Percentiles rank a stretch among this genome's conserved stretches.
These are phyloP conservation scores for Pythium periplocum DNA, from an alignment of 352 stramenopile species.

Conservation along the genomic window DNA sequence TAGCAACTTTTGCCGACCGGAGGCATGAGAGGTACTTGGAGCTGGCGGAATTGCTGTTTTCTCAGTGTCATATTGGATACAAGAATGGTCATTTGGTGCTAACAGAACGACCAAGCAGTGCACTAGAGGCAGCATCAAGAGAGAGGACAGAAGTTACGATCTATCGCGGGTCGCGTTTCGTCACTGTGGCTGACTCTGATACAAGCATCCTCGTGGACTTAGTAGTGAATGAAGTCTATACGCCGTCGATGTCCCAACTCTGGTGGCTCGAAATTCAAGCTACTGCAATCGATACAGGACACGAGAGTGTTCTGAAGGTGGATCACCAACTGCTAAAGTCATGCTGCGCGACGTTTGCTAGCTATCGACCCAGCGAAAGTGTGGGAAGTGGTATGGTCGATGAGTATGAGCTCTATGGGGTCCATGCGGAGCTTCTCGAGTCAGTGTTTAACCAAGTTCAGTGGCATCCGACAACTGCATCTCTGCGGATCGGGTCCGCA, in stretches of 20 bases:
- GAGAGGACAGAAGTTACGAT: constrained; percentile 24
- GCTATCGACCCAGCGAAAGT: constrained; percentile 49
- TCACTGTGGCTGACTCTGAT: constrained; percentile 11
- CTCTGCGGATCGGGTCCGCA: neutral
- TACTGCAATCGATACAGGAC: constrained; percentile 15
- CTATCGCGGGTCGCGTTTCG: constrained; percentile 43
- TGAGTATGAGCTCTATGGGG: constrained; percentile 31
- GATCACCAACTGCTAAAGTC: constrained; percentile 32
- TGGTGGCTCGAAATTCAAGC: constrained; percentile 66
- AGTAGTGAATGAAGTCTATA: constrained; percentile 48
- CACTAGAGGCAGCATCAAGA: neutral
- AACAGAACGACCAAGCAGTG: constrained; percentile 21
- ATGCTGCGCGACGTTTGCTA: constrained; percentile 32
- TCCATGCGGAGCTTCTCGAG: constrained; percentile 50
- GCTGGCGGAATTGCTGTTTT: constrained; percentile 42
- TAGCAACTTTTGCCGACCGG: constrained; percentile 19
- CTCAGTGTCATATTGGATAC: constrained; percentile 45
- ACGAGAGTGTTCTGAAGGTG: too few relatives aligned
- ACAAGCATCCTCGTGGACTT: constrained; percentile 25
- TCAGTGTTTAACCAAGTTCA: constrained; percentile 31
- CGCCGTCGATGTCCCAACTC: constrained; percentile 35
- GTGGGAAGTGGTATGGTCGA: constrained; percentile 8
- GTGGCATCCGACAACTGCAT: neutral
- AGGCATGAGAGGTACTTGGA: constrained; percentile 31
- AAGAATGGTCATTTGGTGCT: constrained; percentile 68